Evolutionary conservation across 2,329 filamentous ascomycete species (phyloP).

Genomic region (Clarireedia monteithiana): DNA sequence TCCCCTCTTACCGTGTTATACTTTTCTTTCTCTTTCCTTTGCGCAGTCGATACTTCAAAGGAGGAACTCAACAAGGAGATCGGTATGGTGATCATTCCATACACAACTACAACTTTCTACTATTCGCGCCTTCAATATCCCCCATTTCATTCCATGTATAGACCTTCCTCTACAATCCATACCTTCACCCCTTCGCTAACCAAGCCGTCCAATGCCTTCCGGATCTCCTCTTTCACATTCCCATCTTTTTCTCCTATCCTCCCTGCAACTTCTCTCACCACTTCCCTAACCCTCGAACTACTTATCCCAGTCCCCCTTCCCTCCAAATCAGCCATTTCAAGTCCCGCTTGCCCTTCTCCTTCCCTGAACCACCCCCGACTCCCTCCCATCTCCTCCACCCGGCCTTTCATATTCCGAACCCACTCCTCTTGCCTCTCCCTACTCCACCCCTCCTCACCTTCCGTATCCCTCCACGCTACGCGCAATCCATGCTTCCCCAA

Average conservation of each 20-base stretch:
- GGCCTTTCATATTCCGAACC: slow-evolving; percentile 40
- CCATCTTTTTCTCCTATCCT: slow-evolving; percentile 46
- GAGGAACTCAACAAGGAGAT: too few species aligned
- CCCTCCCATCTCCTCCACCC: slow-evolving; percentile 44
- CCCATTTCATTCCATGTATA: neutral
- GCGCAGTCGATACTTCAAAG: too few species aligned
- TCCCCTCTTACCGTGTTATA: too few species aligned
- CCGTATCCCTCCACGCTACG: slow-evolving; percentile 50
- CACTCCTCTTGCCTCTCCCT: slow-evolving; percentile 48
- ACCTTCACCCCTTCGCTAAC: neutral
- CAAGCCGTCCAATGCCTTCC: neutral
- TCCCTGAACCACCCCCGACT: slow-evolving; percentile 27
- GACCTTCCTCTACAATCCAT: slow-evolving; percentile 3
- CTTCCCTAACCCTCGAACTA: slow-evolving; percentile 46
- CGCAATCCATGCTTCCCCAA: slow-evolving; percentile 53
- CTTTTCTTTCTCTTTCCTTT: too few species aligned
- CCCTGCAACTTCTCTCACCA: slow-evolving; percentile 41
- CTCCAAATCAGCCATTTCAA: slow-evolving; percentile 50
- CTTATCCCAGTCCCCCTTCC: slow-evolving; percentile 40
- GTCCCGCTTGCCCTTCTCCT: slow-evolving; percentile 45
- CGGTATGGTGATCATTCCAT: too few species aligned
- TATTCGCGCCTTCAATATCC: too few species aligned
- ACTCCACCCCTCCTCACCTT: slow-evolving; percentile 49
- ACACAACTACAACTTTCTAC: too few species aligned
- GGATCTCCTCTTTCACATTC: slow-evolving; percentile 43